Percentiles rank a stretch among this genome's conserved stretches.
Evolutionary conservation across 1,284 basidiomycete genomes (phyloP).

Genomic region (Crepidotus sp.): DNA sequence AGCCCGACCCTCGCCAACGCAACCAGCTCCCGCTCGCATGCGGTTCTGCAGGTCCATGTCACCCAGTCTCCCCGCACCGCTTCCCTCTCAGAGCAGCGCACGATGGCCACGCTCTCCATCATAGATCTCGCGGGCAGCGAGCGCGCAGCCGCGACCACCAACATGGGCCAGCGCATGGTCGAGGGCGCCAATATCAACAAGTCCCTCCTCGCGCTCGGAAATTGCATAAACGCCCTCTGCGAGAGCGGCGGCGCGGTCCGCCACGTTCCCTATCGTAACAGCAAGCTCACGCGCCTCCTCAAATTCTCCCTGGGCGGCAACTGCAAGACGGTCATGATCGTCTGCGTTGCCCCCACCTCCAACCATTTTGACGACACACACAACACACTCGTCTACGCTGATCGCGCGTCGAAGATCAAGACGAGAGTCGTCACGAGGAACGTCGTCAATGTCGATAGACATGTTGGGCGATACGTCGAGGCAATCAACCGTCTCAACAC

Average conservation of each 20-base stretch:
- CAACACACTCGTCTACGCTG: constrained; percentile 93
- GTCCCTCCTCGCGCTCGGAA: constrained; percentile 88
- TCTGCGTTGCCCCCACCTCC: constrained; percentile 90
- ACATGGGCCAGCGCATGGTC: constrained; percentile 96
- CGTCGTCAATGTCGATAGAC: constrained; percentile 86
- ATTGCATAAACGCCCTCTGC: constrained; percentile 95
- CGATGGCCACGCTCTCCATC: constrained; percentile 86
- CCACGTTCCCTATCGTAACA: constrained; percentile 93
- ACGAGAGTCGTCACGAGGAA: constrained; percentile 90
- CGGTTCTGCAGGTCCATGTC: constrained; percentile 90
- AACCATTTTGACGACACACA: constrained; percentile 95
- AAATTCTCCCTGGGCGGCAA: constrained; percentile 97
- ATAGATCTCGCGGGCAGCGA: constrained; percentile 96
- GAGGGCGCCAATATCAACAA: constrained; percentile 98
- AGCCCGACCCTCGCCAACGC: constrained; percentile 92
- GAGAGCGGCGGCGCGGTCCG: constrained; percentile 76
- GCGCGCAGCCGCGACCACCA: constrained; percentile 86
- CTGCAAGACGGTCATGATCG: constrained; percentile 97
- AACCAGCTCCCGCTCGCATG: constrained; percentile 91
- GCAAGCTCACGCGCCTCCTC: constrained; percentile 90
- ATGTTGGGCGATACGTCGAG: constrained; percentile 90
- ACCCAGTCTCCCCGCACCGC: constrained; percentile 80
- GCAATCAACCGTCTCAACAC: constrained; percentile 83
- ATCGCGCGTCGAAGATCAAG: constrained; percentile 94
- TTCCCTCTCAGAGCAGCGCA: constrained; percentile 68